Base-by-base conservation (phyloP, 805 yeast genomes). In the Starmera dryadoides region DNA sequence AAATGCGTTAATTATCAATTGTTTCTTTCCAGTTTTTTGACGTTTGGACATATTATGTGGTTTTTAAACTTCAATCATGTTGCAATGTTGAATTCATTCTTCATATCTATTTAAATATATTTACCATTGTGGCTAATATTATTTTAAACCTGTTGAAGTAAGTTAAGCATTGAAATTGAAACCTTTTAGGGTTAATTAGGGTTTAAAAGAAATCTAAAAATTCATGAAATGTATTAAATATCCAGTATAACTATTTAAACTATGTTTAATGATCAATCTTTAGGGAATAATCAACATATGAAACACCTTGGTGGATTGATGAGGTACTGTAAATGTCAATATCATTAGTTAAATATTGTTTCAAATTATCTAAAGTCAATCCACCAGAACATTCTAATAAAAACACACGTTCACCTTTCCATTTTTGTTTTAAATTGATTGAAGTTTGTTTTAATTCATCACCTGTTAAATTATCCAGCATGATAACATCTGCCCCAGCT, bases 401-500 rank as follows among this genome's bases (percentile, higher is more conserved):
- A 49, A 86, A 87, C 2, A 65, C 50, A 41, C 68, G 72, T 31
- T 56, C 52, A 12, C 59, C 60, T 4, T 56, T 50, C 78, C 85
- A 86, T 48, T 67, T 68, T 3, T 50, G 42, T 57, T 81, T 87
- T 44, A 89, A 63, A 45, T 62, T 71, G 22, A 56, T 56, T 1
- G 96, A 95, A 16, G 82, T 91, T 0, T 55, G 48, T 44, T 73
- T 77, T 42, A 89, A 66, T 15, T 71, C 82, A 1, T 69, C 74
- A 2, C 87, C 86, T 4, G 69, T 56, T 59, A 91, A 91, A 59
- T 89, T 89, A 56, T 89, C 98, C 54, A 89, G 71, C 98, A 89
- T 89, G 44, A 91, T 81, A 17, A 91, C 85, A 59, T 89, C 98
- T 1, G 97, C 97, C 11, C 98, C 97, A 2, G 97, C 95, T 14